phyloP scores from a whole-genome alignment of 192 early-diverging fungal species.

The Funneliformis geosporum region DNA sequence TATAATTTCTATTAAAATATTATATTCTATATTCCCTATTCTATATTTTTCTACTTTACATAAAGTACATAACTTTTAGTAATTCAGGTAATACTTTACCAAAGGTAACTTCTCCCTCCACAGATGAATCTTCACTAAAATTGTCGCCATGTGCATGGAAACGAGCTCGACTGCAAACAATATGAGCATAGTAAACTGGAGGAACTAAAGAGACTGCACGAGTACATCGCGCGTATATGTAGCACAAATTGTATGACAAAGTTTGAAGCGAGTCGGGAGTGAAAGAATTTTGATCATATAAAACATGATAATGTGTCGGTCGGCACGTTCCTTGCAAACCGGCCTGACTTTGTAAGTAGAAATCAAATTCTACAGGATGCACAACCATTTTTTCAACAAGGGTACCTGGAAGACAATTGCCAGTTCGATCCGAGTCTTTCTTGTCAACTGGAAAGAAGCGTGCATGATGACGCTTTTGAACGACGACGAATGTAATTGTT shows the following conservation, averaged over 20 bases:
- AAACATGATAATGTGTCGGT: constrained; percentile 89
- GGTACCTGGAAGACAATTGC: constrained; percentile 85
- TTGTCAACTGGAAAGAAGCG: constrained; percentile 76
- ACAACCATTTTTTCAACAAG: constrained; percentile 74
- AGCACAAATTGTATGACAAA: constrained; percentile 88
- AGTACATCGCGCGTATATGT: constrained; percentile 86
- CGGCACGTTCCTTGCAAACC: constrained; percentile 94
- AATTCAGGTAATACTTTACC: constrained; percentile 41
- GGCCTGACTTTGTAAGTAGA: constrained; percentile 87
- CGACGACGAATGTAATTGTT: constrained; percentile 78
- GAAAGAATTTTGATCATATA: constrained; percentile 69
- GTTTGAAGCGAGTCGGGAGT: constrained; percentile 64
- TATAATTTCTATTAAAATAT: no score
- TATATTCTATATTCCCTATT: no score
- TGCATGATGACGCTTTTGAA: constrained; percentile 90
- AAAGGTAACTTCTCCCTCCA: constrained; percentile 27
- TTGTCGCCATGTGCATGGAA: constrained; percentile 71
- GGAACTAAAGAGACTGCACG: constrained; percentile 83
- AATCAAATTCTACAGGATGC: constrained; percentile 85
- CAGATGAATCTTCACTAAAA: constrained; percentile 42
- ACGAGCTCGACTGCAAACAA: constrained; percentile 83
- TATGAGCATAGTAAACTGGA: constrained; percentile 91
- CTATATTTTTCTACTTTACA: no score
- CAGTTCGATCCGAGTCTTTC: constrained; percentile 64
- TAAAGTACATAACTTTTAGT: constrained; percentile 28